Evolutionary conservation across 2,329 filamentous ascomycete genomes (phyloP).

Genomic region (Penicillium psychrosexuale): DNA sequence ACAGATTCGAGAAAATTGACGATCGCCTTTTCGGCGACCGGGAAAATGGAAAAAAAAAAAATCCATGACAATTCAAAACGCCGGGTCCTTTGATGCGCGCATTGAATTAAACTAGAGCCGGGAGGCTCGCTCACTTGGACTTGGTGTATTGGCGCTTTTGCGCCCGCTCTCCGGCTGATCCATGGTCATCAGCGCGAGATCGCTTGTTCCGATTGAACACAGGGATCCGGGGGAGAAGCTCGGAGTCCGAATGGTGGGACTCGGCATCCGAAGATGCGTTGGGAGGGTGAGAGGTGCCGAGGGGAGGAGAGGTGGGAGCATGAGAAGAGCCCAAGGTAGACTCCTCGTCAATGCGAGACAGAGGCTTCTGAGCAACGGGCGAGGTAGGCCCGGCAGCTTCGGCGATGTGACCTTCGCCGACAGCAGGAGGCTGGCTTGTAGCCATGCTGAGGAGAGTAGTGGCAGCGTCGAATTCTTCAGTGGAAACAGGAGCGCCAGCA

Average conservation of each 20-base stretch:
- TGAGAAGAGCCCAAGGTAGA: slow-evolving; percentile 7
- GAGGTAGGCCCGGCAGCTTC: not conserved
- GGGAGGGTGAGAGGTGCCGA: not conserved
- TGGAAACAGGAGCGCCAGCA: not conserved
- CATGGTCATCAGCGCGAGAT: slow-evolving; percentile 12
- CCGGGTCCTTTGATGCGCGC: slow-evolving; percentile 6
- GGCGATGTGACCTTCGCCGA: slow-evolving; percentile 1
- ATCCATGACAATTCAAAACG: slow-evolving; percentile 3
- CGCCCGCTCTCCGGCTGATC: slow-evolving; percentile 7
- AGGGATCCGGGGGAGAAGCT: slow-evolving; percentile 4
- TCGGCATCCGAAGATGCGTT: not conserved
- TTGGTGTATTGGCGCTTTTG: slow-evolving; percentile 15
- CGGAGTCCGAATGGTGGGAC: slow-evolving; percentile 3
- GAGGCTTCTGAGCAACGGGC: not conserved
- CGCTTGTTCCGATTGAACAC: slow-evolving; percentile 12
- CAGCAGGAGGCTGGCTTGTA: not conserved
- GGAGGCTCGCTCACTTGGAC: slow-evolving; percentile 9
- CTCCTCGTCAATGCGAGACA: slow-evolving; percentile 5
- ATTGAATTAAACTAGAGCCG: not conserved
- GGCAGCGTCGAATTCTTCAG: slow-evolving; percentile 14
- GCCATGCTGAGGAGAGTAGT: slow-evolving; percentile 15
- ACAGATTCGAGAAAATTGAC: not conserved
- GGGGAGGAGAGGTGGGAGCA: slow-evolving; percentile 1
- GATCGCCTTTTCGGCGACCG: not conserved
- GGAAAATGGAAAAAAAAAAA: not conserved